Evolutionary conservation across 2,329 filamentous ascomycete genomes (phyloP).

Genomic region (Mariannaea sp.): DNA sequence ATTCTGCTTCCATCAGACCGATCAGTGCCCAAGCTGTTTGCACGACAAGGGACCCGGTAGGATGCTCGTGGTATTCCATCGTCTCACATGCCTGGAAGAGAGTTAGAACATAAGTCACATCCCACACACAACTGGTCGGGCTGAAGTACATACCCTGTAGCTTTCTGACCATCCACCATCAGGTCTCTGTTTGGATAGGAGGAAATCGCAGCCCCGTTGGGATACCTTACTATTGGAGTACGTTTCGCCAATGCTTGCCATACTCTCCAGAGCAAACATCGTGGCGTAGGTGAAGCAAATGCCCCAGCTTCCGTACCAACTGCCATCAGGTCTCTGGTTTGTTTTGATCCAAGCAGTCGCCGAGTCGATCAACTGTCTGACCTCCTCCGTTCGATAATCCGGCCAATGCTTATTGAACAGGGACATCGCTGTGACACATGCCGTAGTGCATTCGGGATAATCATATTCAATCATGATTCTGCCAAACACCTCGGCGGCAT

Average conservation of each 20-base stretch:
- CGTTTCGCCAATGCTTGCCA: slow-evolving; percentile 80
- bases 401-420: slow-evolving; percentile 84
- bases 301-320: slow-evolving; percentile 97
- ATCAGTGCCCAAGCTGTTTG: slow-evolving; percentile 93
- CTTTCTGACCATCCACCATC: slow-evolving; percentile 98
- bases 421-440: slow-evolving; percentile 84
- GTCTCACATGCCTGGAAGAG: slow-evolving; percentile 70
- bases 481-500: slow-evolving; percentile 95
- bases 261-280: slow-evolving; percentile 93
- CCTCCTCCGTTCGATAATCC: slow-evolving; percentile 76
- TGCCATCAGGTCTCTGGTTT: slow-evolving; percentile 79
- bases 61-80: slow-evolving; percentile 75
- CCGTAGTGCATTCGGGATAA: slow-evolving; percentile 97
- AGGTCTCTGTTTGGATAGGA: slow-evolving; percentile 79
- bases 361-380: slow-evolving; percentile 70
- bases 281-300: slow-evolving; percentile 97
- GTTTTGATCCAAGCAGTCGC: slow-evolving; percentile 84
- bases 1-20: slow-evolving; percentile 80
- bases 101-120: slow-evolving; percentile 28
- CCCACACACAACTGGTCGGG: background rate
- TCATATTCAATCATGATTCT: slow-evolving; percentile 99
- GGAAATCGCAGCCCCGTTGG: slow-evolving; percentile 79
- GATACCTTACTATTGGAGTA: slow-evolving; percentile 75
- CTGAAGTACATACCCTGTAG: slow-evolving; percentile 64
- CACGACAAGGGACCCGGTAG: slow-evolving; percentile 80